phyloP scores from a whole-genome alignment of 1,284 basidiomycete genomes.

The Microbotryum saponariae region DNA sequence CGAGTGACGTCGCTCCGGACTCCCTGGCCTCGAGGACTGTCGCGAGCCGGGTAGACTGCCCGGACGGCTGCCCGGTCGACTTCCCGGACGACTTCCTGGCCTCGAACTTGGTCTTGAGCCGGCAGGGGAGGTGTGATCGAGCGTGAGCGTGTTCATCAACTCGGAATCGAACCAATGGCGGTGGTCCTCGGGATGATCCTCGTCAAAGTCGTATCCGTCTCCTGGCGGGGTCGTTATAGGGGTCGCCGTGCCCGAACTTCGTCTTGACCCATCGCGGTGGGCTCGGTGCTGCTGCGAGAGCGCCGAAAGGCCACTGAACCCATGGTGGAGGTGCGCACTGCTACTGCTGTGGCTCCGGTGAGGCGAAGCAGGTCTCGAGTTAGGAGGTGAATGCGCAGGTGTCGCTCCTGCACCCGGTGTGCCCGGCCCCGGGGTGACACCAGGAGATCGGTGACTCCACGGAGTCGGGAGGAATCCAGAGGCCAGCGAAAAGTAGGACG shows the following conservation, averaged over 20 bases:
- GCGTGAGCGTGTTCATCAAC: conserved; percentile 56
- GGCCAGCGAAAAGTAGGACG: conserved; percentile 36
- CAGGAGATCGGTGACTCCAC: conserved; percentile 26
- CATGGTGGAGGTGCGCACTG: neutral
- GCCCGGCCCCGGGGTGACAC: conserved; percentile 19
- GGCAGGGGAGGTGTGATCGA: conserved; percentile 21
- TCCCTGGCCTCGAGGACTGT: conserved; percentile 14
- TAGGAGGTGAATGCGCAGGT: conserved; percentile 31
- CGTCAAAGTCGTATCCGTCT: conserved; percentile 2
- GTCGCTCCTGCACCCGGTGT: neutral
- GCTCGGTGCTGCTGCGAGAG: conserved; percentile 3
- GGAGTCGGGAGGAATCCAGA: conserved; percentile 29
- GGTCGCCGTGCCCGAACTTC: conserved; percentile 16
- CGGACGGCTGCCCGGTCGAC: conserved; percentile 16
- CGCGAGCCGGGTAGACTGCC: conserved; percentile 15
- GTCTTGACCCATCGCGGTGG: neutral
- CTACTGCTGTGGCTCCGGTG: conserved; percentile 14
- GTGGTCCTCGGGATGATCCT: conserved; percentile 41
- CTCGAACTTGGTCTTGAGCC: conserved; percentile 15
- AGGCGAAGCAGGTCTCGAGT: conserved; percentile 39
- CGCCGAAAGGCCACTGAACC: conserved; percentile 15
- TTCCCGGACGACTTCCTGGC: conserved; percentile 16
- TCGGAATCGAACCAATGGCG: conserved; percentile 73
- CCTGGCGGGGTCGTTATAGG: conserved; percentile 8
- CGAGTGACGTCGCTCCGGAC: neutral